These are phyloP conservation scores for Diaporthe australafricana DNA, from an alignment of 2,329 filamentous ascomycete species.

Conservation along the genomic window DNA sequence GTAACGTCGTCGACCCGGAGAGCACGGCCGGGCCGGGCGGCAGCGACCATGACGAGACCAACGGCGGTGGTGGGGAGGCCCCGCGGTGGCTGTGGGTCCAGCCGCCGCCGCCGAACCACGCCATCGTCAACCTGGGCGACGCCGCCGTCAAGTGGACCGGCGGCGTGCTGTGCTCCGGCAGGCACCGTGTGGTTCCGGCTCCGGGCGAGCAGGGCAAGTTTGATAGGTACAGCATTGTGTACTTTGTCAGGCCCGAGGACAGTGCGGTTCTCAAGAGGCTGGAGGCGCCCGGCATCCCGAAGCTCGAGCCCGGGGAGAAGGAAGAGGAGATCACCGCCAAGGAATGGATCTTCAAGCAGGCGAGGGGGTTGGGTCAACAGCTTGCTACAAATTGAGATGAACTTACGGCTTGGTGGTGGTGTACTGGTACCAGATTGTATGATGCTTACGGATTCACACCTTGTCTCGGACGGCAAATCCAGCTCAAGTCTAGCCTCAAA, in stretches of 20 bases:
- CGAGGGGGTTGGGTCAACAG: constrained; percentile 17
- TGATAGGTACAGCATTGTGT: constrained; percentile 37
- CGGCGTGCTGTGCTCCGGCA: constrained; percentile 46
- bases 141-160: constrained; percentile 49
- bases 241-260: constrained; percentile 39
- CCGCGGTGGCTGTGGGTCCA: constrained; percentile 48
- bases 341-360: constrained; percentile 37
- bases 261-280: constrained; percentile 36
- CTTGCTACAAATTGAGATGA: neutral
- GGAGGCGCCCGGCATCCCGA: constrained; percentile 34
- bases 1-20: constrained; percentile 35
- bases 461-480: fast-evolving
- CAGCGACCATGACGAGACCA: neutral
- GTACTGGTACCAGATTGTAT: neutral
- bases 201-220: constrained; percentile 40
- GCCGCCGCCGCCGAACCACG: constrained; percentile 46
- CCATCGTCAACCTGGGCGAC: constrained; percentile 52
- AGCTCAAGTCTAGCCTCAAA: fast-evolving
- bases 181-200: constrained; percentile 49
- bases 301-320: constrained; percentile 24
- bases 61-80: constrained; percentile 17
- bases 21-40: constrained; percentile 3
- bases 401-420: neutral
- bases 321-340: constrained; percentile 34
- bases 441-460: neutral